phyloP scores from a whole-genome alignment of 306 rosid genomes.

The Boehmeria nivea region DNA sequence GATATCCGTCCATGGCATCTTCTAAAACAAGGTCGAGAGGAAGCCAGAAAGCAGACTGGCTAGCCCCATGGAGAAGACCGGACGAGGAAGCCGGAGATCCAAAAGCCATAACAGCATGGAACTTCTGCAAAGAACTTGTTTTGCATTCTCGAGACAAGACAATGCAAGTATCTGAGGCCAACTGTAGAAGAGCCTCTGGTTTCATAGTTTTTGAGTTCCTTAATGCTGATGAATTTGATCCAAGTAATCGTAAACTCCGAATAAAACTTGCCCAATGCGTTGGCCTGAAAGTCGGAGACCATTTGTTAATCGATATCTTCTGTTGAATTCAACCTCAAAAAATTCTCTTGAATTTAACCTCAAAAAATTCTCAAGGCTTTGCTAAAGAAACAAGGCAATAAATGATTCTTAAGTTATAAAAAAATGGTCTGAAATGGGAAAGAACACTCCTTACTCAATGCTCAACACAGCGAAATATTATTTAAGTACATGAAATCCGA shows the following conservation, averaged over 20 bases:
- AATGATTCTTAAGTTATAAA: too few species aligned
- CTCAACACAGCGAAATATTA: not conserved
- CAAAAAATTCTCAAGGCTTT: too few species aligned
- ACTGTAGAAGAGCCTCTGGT: slow-evolving; percentile 52
- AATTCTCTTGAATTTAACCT: too few species aligned
- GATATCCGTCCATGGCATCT: slow-evolving; percentile 98
- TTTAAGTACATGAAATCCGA: too few species aligned
- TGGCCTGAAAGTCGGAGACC: slow-evolving; percentile 48
- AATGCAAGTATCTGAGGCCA: slow-evolving; percentile 44
- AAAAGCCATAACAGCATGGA: slow-evolving; percentile 61
- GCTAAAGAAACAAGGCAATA: too few species aligned
- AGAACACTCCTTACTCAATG: not conserved
- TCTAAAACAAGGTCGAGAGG: slow-evolving; percentile 89
- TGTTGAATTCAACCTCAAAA: too few species aligned
- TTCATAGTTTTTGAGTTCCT: slow-evolving; percentile 62
- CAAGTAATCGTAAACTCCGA: slow-evolving; percentile 56
- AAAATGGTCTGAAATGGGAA: not conserved
- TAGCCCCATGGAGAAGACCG: slow-evolving; percentile 65
- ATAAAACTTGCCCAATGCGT: slow-evolving; percentile 66
- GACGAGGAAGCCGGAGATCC: slow-evolving; percentile 74
- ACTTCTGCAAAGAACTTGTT: slow-evolving; percentile 64
- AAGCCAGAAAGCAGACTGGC: slow-evolving; percentile 87
- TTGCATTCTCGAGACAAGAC: slow-evolving; percentile 55
- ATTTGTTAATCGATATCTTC: too few species aligned
- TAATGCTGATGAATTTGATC: slow-evolving; percentile 57